phyloP scores from a whole-genome alignment of 257 asterid genomes.

The Plantago ovata region DNA sequence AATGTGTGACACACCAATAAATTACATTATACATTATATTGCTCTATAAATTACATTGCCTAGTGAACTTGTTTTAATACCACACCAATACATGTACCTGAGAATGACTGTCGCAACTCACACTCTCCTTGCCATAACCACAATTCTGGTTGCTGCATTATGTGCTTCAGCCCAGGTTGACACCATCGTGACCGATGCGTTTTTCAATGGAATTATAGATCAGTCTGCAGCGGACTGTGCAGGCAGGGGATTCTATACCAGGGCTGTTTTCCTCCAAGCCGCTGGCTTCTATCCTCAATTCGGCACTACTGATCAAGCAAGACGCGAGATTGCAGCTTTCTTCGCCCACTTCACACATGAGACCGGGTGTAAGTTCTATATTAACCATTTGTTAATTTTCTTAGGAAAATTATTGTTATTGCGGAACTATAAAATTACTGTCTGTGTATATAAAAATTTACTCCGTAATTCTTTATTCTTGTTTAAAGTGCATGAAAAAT shows the following conservation, averaged over 20 bases:
- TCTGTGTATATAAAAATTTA: too few relatives aligned
- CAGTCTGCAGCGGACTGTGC: constrained; percentile 25
- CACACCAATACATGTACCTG: too few relatives aligned
- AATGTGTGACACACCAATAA: too few relatives aligned
- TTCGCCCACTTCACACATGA: constrained; percentile 55
- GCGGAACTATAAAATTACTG: too few relatives aligned
- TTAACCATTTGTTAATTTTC: too few relatives aligned
- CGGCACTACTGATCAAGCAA: constrained; percentile 38
- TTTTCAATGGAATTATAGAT: constrained; percentile 29
- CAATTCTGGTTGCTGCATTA: neutral
- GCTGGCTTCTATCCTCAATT: constrained; percentile 29
- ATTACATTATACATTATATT: too few relatives aligned
- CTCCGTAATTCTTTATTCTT: too few relatives aligned
- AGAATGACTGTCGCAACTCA: too few relatives aligned
- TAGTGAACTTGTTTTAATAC: too few relatives aligned
- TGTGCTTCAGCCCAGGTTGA: constrained; percentile 16
- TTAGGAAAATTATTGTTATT: too few relatives aligned
- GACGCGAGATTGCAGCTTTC: constrained; percentile 50
- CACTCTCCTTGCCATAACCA: constrained; percentile 4
- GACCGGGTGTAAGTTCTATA: constrained; percentile 45
- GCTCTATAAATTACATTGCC: too few relatives aligned
- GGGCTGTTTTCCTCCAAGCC: constrained; percentile 37
- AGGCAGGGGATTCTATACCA: constrained; percentile 40
- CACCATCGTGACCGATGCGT: constrained; percentile 26
- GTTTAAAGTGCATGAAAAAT: neutral